Percentiles rank a stretch among this genome's conserved stretches.
phyloP scores from a whole-genome alignment of 495 filamentous ascomycete species.

The Trichoderma erinaceum region DNA sequence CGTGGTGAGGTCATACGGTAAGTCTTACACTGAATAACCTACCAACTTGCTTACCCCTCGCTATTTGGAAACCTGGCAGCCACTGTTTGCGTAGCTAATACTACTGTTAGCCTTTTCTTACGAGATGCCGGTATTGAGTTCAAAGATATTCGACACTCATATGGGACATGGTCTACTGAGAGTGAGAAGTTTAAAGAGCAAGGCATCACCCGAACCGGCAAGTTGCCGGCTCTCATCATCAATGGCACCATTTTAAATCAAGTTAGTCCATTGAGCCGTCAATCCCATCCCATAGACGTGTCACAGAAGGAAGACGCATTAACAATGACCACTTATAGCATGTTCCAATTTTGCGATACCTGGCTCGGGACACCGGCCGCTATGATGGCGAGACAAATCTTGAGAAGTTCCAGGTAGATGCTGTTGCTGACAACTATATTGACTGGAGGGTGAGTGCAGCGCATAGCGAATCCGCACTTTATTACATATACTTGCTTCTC shows the following conservation, averaged over 20 bases:
- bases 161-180: neutral
- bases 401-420: neutral
- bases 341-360: neutral
- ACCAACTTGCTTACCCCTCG: neutral
- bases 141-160: neutral
- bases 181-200: neutral
- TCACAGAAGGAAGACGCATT: neutral
- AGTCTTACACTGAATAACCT: neutral
- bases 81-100: neutral
- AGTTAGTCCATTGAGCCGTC: neutral
- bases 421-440: neutral
- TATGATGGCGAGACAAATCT: neutral
- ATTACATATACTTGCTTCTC: neutral
- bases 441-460: neutral
- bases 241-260: neutral
- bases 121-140: neutral
- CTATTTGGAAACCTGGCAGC: neutral
- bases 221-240: neutral
- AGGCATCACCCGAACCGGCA: conserved; percentile 3
- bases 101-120: neutral
- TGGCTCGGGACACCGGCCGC: neutral
- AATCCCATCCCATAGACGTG: neutral
- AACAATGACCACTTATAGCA: neutral
- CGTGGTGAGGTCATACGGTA: neutral
- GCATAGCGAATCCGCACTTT: neutral